Conservation (phyloP, 345 rosid species). For the Sonneratia caseolaris region DNA sequence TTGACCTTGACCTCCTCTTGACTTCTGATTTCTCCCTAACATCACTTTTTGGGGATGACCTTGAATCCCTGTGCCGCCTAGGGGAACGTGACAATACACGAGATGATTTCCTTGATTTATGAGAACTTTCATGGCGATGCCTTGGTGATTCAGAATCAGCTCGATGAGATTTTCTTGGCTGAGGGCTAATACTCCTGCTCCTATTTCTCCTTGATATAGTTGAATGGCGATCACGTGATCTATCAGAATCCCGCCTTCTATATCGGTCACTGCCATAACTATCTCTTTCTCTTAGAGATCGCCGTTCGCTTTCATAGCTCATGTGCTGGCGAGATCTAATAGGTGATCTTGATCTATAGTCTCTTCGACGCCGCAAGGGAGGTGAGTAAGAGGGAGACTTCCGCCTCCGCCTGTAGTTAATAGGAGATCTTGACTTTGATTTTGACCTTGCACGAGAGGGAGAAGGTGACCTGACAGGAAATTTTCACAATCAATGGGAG, state of each 20-base stretch:
- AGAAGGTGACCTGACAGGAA: conserved; percentile 57
- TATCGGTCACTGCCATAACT: conserved; percentile 38
- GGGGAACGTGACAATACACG: conserved; percentile 49
- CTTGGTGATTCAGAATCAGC: conserved; percentile 53
- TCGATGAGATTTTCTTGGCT: conserved; percentile 34
- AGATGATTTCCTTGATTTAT: conserved; percentile 17
- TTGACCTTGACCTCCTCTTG: conserved; percentile 13
- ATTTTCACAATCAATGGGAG: not conserved
- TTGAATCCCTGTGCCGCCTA: conserved; percentile 30
- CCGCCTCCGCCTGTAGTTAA: conserved; percentile 44
- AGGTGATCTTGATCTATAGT: conserved; percentile 66
- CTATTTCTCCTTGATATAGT: conserved; percentile 59
- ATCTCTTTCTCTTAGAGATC: conserved; percentile 38
- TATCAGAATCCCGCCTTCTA: conserved; percentile 42
- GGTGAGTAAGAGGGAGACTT: conserved; percentile 74
- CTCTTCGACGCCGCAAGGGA: conserved; percentile 43
- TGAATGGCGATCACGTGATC: conserved; percentile 47
- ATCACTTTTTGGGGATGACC: conserved; percentile 45
- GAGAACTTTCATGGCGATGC: conserved; percentile 39
- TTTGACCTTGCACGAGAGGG: conserved; percentile 53
- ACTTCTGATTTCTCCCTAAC: conserved; percentile 30
- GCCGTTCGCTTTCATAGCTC: conserved; percentile 50
- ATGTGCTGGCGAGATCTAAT: conserved; percentile 40
- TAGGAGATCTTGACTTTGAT: conserved; percentile 72
- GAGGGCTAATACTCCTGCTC: conserved; percentile 68